phyloP scores from a whole-genome alignment of 139 green algal species.

The Chlamydomonas sp. region DNA sequence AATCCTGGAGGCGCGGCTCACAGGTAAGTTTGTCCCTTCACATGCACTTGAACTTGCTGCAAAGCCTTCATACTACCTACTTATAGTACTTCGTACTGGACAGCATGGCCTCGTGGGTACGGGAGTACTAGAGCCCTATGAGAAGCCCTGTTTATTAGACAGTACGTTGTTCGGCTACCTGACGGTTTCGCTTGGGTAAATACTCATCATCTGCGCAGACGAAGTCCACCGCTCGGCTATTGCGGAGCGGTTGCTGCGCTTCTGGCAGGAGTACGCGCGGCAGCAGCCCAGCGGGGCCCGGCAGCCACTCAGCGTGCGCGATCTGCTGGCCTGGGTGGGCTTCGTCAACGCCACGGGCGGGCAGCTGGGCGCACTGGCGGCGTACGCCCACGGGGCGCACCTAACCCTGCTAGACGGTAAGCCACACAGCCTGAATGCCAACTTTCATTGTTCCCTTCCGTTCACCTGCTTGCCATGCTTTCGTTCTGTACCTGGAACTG shows the following conservation, averaged over 20 bases:
- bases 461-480: no score
- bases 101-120: no score
- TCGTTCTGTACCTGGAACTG: no score
- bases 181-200: no score
- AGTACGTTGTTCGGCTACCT: no score
- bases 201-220: background rate
- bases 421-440: no score
- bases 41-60: no score
- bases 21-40: conserved; percentile 18
- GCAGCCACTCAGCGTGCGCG: conserved; percentile 82
- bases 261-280: conserved; percentile 82
- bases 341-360: conserved; percentile 82
- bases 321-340: conserved; percentile 91
- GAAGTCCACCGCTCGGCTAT: conserved; percentile 32
- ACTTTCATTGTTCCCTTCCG: no score
- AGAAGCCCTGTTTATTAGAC: no score
- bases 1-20: conserved; percentile 73
- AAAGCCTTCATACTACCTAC: no score
- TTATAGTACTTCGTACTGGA: no score
- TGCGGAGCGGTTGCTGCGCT: conserved; percentile 73
- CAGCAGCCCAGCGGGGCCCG: conserved; percentile 55
- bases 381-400: conserved; percentile 91
- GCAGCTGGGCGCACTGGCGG: conserved; percentile 62
- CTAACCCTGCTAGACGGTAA: conserved; percentile 91
- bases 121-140: no score